Conservation (phyloP, 257 asterid genomes). For the Solanum chaucha region DNA sequence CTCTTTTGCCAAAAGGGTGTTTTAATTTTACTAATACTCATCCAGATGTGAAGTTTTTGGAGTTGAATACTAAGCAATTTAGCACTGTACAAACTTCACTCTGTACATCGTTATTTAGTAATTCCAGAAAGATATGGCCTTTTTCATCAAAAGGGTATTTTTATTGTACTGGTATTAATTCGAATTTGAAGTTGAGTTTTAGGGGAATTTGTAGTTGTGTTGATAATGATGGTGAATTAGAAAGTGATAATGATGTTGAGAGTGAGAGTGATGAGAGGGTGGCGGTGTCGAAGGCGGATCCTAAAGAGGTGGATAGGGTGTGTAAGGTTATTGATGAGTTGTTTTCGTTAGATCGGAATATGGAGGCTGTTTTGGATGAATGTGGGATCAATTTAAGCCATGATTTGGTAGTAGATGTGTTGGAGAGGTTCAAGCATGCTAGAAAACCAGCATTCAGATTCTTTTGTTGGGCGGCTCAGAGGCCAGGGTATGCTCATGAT, state of each 20-base stretch:
- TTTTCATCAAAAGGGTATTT: neutral
- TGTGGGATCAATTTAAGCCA: conserved; percentile 47
- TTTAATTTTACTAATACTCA: neutral
- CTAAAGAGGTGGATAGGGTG: conserved; percentile 54
- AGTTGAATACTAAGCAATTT: neutral
- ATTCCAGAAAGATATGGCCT: neutral
- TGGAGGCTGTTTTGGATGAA: conserved; percentile 85
- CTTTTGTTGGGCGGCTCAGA: conserved; percentile 64
- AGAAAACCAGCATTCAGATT: conserved; percentile 82
- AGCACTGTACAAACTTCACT: conserved; percentile 24
- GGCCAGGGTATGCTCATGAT: conserved; percentile 50
- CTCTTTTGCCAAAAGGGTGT: neutral
- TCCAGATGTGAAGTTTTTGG: neutral
- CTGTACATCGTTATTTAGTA: conserved; percentile 32
- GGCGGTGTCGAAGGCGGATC: conserved; percentile 29
- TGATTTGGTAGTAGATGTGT: conserved; percentile 63
- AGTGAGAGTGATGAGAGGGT: conserved; percentile 16
- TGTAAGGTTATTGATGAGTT: conserved; percentile 69
- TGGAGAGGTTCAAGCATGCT: conserved; percentile 74
- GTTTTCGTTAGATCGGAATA: conserved; percentile 69
- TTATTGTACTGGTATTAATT: neutral
- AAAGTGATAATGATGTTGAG: conserved; percentile 23
- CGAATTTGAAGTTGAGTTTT: neutral
- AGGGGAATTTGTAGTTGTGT: conserved; percentile 29
- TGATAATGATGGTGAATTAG: conserved; percentile 29